Evolutionary conservation across 352 stramenopile genomes (phyloP), one percentile per base, ranked within the genome.

Genomic region (Peronospora farinosa): DNA sequence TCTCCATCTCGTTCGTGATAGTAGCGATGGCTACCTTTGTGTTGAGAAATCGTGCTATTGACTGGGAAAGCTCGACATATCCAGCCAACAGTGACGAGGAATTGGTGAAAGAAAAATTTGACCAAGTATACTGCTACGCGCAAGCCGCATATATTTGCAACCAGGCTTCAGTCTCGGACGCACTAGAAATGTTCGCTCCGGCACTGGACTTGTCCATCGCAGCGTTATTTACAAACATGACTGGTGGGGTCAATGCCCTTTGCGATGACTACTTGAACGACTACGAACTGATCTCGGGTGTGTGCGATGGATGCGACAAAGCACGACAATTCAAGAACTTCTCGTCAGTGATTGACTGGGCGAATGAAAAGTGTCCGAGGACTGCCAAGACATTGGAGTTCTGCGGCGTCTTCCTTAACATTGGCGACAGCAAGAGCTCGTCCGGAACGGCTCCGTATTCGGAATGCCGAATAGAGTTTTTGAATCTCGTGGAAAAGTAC

Each of bases 81-180:
- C 75, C 78, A n/a, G 72, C 70, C 17, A 69, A 54, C 37, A 57
- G 40, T 21, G 51, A 72, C 27, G 78, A 90, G 39, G 49, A 67
- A 33, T 56, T 48, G 6, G 57, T 88, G 51, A 84, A 82, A 63
- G 51, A 62, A 27, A 52, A 78, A 27, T 86, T 90, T 27, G 74
- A 90, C 51, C 54, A 76, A 55, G 65, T 56, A 21, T 88, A 88
- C 44, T 90, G 78, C 63, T 86, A 86, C 41, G 69, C 75, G 15
- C 75, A 89, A 65, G 78, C 72, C 47, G 78, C 67, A 13, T 84
- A 79, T 41, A 69, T 89, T 19, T 89, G 78, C 56, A 87, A 84
- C 44, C 48, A 73, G 28, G 72, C 72, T 37, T 72, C 61, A 7
- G 59, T 83, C 17, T 59, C 38, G n/a, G 73, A 86, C 21, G 74